Conservation (phyloP, 305 asterid genomes). For the Striga hermonthica region DNA sequence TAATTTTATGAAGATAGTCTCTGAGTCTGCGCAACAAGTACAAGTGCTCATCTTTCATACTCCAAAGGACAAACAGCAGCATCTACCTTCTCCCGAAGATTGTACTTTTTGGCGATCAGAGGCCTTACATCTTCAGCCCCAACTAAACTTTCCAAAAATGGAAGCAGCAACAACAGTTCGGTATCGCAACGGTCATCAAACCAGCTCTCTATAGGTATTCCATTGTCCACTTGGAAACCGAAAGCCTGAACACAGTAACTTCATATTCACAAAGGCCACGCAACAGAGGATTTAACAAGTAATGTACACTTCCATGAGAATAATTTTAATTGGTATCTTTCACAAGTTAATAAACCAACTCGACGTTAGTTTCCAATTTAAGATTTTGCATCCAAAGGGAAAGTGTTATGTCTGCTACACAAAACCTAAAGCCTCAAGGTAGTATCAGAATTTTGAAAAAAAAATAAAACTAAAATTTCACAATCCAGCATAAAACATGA, state of each 20-base stretch:
- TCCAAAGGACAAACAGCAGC: constrained; percentile 68
- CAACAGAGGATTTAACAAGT: neutral
- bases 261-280: neutral
- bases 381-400: no score
- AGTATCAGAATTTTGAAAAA: no score
- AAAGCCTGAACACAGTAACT: constrained; percentile 57
- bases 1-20: no score
- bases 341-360: no score
- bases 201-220: constrained; percentile 98
- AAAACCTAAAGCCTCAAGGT: no score
- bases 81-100: constrained; percentile 65
- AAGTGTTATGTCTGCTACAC: no score
- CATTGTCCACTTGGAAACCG: constrained; percentile 98
- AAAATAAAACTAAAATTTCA: no score
- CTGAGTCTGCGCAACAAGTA: neutral
- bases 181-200: constrained; percentile 72
- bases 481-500: neutral
- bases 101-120: constrained; percentile 60
- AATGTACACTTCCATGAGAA: no score
- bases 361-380: no score
- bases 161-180: constrained; percentile 62
- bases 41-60: constrained; percentile 39
- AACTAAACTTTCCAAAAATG: constrained; percentile 81
- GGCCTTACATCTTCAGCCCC: constrained; percentile 88
- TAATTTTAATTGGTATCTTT: no score